phyloP scores from a whole-genome alignment of 2,329 filamentous ascomycete genomes.

The Teratosphaeria destructans region DNA sequence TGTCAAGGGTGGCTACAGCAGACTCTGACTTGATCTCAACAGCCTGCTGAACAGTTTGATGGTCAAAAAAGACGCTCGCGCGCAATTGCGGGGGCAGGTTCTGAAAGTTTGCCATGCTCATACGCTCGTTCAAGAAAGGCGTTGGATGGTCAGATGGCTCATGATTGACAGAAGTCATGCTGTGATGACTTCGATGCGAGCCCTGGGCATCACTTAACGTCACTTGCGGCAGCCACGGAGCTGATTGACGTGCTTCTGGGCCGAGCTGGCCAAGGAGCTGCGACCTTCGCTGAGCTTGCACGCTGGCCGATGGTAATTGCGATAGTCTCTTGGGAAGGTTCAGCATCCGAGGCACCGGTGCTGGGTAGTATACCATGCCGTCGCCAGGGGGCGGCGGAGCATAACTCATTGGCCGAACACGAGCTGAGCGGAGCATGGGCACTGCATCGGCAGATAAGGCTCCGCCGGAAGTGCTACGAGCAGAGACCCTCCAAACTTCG shows the following conservation, averaged over 20 bases:
- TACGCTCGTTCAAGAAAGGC: conserved; percentile 21
- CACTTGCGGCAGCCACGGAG: conserved; percentile 32
- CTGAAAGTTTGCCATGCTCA: conserved; percentile 27
- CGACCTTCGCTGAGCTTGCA: conserved; percentile 60
- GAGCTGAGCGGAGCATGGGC: conserved; percentile 17
- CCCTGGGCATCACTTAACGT: conserved; percentile 9
- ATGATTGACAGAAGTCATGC: background rate
- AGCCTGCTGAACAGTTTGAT: conserved; percentile 46
- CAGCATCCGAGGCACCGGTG: conserved; percentile 84
- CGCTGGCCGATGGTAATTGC: conserved; percentile 53
- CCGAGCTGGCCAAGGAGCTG: conserved; percentile 51
- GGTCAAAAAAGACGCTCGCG: conserved; percentile 85
- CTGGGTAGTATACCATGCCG: conserved; percentile 89
- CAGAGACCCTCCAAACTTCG: conserved; percentile 22
- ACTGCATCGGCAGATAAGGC: conserved; percentile 16
- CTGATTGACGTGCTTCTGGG: conserved; percentile 43
- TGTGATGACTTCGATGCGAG: conserved; percentile 1
- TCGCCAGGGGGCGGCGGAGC: conserved; percentile 54
- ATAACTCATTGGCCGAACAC: conserved; percentile 42
- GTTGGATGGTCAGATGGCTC: conserved; percentile 4
- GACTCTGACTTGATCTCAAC: conserved; percentile 60
- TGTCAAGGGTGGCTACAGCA: conserved; percentile 79
- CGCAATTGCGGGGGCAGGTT: conserved; percentile 72
- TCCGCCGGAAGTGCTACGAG: conserved; percentile 18
- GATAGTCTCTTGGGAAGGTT: conserved; percentile 85